Base-by-base conservation (phyloP, 1,284 basidiomycete species). In the Apiotrichum akiyoshidainum region DNA sequence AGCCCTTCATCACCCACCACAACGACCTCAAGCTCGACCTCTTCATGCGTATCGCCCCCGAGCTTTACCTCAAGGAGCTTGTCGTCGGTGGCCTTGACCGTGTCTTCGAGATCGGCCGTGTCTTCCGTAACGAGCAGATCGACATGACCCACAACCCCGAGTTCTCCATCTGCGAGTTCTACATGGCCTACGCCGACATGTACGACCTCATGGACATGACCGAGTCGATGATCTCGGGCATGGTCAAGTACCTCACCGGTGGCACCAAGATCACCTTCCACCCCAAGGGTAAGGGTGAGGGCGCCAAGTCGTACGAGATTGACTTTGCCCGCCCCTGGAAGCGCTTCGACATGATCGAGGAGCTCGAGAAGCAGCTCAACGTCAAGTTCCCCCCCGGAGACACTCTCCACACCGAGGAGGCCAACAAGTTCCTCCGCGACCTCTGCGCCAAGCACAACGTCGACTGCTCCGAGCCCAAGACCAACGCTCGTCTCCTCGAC, bases 131-230 rank as follows among this genome's bases (percentile, higher is more conserved):
- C 79, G 96, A 99, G 78, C 90, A 93, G 54, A 99, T 99, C 76
- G 96, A 99, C 80, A 82, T 98, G 70, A 99, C 95, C 31, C 93
- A 96, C 79, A 96, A 96, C 79, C 92, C 93, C 65, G 92, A 95
- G 76, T 95, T 96, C 81, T 92, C 92, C 21, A 96, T 98, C 79
- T 99, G 95, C 84, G 95, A 99, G 81, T 99, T 99, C 80, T 99
- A 99, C 78, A 99, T 99, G 95, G 95, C 95, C 33, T 99, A 98
- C 74, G 95, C 95, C 64, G 95, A 99, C 79, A 96, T 97, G 92
- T 90, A 94, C 82, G 96, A 99, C 75, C 66, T 99, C 61, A 98
- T 99, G 95, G 94, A 98, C 59, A 84, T 99, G 65, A 99, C 95
- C 40, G 96, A 99, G 80, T 81, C 81, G 49, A 83, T 99, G 82